A percentile compares a stretch with the other conserved stretches of the same genome.
phyloP scores from a whole-genome alignment of 73 alveolate genomes.

The Paramecium primaurelia region DNA sequence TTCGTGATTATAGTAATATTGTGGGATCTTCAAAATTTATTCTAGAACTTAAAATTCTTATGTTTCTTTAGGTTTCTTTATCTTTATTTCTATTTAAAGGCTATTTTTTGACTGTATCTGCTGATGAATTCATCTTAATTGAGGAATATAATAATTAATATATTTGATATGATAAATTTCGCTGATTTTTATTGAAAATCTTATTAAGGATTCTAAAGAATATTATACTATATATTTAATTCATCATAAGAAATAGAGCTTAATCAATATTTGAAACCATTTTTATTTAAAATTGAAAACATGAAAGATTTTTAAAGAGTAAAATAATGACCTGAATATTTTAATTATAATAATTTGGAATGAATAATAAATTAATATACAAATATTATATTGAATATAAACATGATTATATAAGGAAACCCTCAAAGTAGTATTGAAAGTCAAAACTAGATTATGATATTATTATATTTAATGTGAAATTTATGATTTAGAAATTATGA shows the following conservation, averaged over 20 bases:
- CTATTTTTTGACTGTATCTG: not conserved
- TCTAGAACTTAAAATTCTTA: not conserved
- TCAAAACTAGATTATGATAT: not conserved
- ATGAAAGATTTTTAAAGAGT: no score
- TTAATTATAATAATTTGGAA: not conserved
- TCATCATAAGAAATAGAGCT: no score
- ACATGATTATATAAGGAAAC: not conserved
- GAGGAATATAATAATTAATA: not conserved
- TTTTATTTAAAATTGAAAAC: no score
- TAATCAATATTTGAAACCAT: no score
- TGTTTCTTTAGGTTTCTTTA: not conserved
- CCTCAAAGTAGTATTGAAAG: not conserved
- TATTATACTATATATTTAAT: no score
- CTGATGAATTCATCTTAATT: not conserved
- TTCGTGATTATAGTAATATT: not conserved
- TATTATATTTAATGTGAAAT: not conserved
- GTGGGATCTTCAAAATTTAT: not conserved
- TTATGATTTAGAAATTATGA: not conserved
- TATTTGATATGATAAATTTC: not conserved
- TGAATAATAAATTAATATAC: not conserved
- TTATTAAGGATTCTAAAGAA: not conserved
- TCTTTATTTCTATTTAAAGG: not conserved
- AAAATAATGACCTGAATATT: no score
- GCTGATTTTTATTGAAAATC: not conserved
- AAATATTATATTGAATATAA: not conserved